Evolutionary conservation across 192 early-diverging fungal species (phyloP).

Genomic region (Backusella sp.): DNA sequence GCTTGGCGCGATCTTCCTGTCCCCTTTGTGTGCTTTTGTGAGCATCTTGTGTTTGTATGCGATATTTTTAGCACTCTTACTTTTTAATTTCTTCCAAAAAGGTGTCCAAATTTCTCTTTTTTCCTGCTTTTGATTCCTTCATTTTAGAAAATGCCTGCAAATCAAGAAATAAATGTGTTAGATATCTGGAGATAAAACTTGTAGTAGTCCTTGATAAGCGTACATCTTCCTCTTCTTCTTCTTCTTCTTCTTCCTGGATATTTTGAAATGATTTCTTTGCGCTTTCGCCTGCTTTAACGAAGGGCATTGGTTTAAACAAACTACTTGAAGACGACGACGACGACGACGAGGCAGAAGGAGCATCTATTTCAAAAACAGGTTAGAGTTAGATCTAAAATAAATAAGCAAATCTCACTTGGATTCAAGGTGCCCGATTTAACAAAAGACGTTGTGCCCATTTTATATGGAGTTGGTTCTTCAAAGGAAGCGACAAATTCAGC

Average conservation of each 20-base stretch:
- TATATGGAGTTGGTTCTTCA: constrained; percentile 49
- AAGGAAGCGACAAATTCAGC: constrained; percentile 82
- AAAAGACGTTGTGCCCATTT: constrained; percentile 44
- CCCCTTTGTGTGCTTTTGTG: constrained; percentile 30
- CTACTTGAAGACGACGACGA: neutral
- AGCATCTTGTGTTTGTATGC: neutral
- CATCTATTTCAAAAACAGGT: neutral
- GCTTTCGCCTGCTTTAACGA: constrained; percentile 34
- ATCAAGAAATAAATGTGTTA: neutral
- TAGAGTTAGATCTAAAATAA: neutral
- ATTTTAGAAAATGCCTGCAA: constrained; percentile 2
- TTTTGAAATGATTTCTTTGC: neutral
- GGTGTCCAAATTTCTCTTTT: constrained; percentile 79
- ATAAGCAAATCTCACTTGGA: neutral
- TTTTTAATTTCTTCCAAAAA: constrained; percentile 85
- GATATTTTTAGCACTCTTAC: constrained; percentile 22
- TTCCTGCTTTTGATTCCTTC: constrained; percentile 46
- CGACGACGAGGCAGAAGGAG: neutral
- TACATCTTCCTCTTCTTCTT: constrained; percentile 25
- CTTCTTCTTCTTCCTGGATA: constrained; percentile 13
- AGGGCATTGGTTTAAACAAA: constrained; percentile 31
- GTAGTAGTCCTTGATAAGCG: neutral
- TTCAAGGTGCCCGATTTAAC: constrained; percentile 47
- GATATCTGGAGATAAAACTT: neutral
- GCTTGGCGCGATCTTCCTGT: constrained; percentile 65